phyloP scores from a whole-genome alignment of 148 eudicot genomes.

The Persicaria maculosa region DNA sequence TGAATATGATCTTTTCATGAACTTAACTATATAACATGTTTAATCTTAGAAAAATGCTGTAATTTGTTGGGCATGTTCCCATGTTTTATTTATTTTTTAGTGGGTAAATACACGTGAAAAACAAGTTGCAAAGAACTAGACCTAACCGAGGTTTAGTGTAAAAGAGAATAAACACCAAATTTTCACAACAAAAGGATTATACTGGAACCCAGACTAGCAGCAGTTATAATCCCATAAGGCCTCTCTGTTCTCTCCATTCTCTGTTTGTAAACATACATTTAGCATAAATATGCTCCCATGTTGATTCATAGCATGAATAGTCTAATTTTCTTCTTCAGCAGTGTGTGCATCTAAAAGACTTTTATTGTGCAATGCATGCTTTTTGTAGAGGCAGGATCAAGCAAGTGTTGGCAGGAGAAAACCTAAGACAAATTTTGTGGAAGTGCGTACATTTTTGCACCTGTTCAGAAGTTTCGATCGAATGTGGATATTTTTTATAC shows the following conservation, averaged over 20 bases:
- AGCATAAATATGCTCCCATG: not conserved
- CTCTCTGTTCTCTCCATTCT: no score
- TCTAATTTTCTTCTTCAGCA: not conserved
- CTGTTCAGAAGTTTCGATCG: conserved; percentile 89
- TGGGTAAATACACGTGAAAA: no score
- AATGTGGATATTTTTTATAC: conserved; percentile 81
- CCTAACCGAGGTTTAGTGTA: no score
- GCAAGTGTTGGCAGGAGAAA: conserved; percentile 52
- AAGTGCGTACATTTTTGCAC: conserved; percentile 90
- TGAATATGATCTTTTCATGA: not conserved
- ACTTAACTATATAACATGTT: not conserved
- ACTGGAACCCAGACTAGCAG: no score
- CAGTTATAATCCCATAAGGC: no score
- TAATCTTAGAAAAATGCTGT: not conserved
- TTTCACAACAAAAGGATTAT: no score
- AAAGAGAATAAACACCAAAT: no score
- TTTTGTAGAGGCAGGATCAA: conserved; percentile 38
- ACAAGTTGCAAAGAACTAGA: no score
- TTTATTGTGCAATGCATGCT: not conserved
- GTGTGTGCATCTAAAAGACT: not conserved
- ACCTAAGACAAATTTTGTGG: conserved; percentile 91
- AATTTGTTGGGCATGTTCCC: conserved; percentile 1
- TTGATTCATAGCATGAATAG: not conserved
- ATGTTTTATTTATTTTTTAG: not conserved
- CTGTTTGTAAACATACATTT: no score